phyloP scores from a whole-genome alignment of 2,329 filamentous ascomycete species.

The Lasiodiplodia theobromae region DNA sequence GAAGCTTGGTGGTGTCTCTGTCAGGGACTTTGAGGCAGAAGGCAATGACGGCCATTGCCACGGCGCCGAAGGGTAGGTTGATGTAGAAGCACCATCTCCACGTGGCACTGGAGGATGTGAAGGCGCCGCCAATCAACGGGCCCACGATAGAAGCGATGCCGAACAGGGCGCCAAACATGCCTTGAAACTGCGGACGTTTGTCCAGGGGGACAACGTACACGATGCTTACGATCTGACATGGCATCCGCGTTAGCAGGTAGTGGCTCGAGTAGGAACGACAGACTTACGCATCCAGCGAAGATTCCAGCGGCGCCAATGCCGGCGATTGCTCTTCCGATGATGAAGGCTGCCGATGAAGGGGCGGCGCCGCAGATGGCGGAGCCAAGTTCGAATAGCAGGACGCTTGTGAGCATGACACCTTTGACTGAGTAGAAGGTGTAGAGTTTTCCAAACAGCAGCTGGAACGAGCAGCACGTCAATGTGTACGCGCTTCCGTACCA shows the following conservation, averaged over 20 bases:
- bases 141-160: conserved; percentile 35
- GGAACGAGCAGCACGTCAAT: conserved; percentile 54
- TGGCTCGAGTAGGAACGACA: conserved; percentile 52
- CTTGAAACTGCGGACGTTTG: conserved; percentile 39
- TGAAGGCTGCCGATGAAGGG: conserved; percentile 39
- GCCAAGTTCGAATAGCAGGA: conserved; percentile 60
- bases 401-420: conserved; percentile 40
- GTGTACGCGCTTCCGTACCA: conserved; percentile 53
- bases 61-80: conserved; percentile 55
- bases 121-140: conserved; percentile 34
- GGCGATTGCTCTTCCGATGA: conserved; percentile 59
- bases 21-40: conserved; percentile 47
- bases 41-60: conserved; percentile 48
- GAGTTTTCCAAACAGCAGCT: conserved; percentile 55
- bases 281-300: conserved; percentile 55
- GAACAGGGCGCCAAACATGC: conserved; percentile 24
- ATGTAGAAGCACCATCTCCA: conserved; percentile 53
- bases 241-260: not conserved
- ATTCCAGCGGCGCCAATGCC: conserved; percentile 60
- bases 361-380: conserved; percentile 56
- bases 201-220: conserved; percentile 44
- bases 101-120: conserved; percentile 35
- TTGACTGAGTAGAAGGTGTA: conserved; percentile 53
- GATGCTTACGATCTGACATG: not conserved
- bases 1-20: conserved; percentile 35